These are phyloP conservation scores for Apiospora koreana DNA, from an alignment of 2,329 filamentous ascomycete species.

Conservation along the genomic window DNA sequence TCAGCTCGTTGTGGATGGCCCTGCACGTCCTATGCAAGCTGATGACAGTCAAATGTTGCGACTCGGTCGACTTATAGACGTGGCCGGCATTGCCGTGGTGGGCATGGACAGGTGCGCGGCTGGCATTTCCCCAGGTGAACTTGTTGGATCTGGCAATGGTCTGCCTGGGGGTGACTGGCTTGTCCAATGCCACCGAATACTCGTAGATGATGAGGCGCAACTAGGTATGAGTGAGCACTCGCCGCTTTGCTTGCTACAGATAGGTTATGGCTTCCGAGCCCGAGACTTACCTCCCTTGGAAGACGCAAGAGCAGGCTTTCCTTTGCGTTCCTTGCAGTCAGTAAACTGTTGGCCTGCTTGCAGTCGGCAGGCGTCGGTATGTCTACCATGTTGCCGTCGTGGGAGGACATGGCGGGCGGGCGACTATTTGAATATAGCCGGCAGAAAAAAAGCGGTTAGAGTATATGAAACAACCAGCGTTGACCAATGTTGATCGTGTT, in stretches of 20 bases:
- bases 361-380: not conserved
- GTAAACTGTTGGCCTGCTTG: not conserved
- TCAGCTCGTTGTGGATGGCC: conserved; percentile 15
- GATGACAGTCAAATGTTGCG: conserved; percentile 4
- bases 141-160: conserved; percentile 14
- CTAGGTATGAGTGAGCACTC: conserved; percentile 7
- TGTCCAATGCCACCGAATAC: conserved; percentile 12
- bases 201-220: conserved; percentile 16
- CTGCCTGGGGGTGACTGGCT: conserved; percentile 12
- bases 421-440: not conserved
- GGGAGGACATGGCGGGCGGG: not conserved
- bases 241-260: not conserved
- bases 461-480: not conserved
- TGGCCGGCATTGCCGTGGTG: conserved; percentile 1
- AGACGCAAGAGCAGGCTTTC: not conserved
- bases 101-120: conserved; percentile 8
- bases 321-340: not conserved
- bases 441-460: not conserved
- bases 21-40: conserved; percentile 13
- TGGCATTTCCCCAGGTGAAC: conserved; percentile 13
- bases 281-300: not conserved
- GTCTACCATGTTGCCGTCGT: not conserved
- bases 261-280: not conserved
- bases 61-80: not conserved
- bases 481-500: not conserved